Evolutionary conservation across 352 stramenopile species (phyloP), one percentile per base, ranked within the genome.

Genomic region (Phytophthora tentaculata): DNA sequence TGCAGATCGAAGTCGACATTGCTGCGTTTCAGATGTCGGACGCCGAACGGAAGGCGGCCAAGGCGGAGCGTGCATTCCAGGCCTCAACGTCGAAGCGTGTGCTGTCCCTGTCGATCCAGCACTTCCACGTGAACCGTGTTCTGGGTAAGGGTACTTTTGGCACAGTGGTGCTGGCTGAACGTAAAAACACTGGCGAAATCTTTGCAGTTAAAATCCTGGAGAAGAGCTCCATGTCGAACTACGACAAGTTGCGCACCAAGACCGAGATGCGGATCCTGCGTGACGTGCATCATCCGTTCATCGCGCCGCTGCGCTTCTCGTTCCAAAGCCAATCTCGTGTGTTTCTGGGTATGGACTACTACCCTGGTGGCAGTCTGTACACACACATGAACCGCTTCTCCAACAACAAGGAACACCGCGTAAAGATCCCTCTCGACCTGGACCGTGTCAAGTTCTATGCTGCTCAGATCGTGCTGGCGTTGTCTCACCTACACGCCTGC

Each of bases 91-190:
- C 86, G 16, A 95, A 95, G 71, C 86, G 88, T 47, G 88, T 95
- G 58, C 65, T 95, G 45, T 93, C 86, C 37, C 73, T 95, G 17
- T 94, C 86, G 23, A 94, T 98, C 64, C 90, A 98, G 64, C 93
- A 98, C 73, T 98, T 98, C 73, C 85, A 98, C 44, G 89, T 98
- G 29, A 93, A 98, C 41, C 95, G 96, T 57, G 92, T 98, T 22
- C 76, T 99, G 12, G 96, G 96, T 20, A 98, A 98, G 69, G 96
- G 96, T 26, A 96, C 92, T 29, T 99, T 98, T 56, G 96, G 96
- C 17, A 99, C 98, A 14, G 96, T 95, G 13, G 87, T 95, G 41
- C 67, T 95, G 19, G 84, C 87, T 1, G 87, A 92, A 56, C 84
- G 87, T 24, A 94, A 94, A 72, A 95, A 89, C 50, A 93, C 83